phyloP scores from a whole-genome alignment of 2,329 filamentous ascomycete genomes.

The Pestalotiopsis sp. region DNA sequence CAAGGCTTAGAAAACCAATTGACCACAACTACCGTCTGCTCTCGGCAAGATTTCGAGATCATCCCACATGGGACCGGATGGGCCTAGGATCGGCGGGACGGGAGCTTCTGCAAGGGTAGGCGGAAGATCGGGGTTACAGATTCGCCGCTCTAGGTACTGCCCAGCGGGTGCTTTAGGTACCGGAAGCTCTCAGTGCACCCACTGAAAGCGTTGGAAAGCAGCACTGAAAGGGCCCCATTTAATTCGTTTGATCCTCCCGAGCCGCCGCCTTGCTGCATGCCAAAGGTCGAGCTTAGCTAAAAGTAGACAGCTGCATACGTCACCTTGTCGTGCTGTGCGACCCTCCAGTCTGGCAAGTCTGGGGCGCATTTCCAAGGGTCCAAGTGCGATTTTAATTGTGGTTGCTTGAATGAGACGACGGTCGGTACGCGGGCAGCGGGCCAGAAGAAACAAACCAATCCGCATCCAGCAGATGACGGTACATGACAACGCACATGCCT shows the following conservation, averaged over 20 bases:
- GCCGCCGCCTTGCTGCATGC: constrained; percentile 2
- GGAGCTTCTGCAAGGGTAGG: neutral
- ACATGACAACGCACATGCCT: neutral
- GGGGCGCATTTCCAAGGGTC: neutral
- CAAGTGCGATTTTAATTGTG: neutral
- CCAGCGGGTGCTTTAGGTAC: neutral
- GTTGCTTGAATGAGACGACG: too few relatives aligned
- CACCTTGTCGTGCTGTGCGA: constrained; percentile 2
- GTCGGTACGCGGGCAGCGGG: too few relatives aligned
- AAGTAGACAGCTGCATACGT: constrained; percentile 8
- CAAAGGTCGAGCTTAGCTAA: neutral
- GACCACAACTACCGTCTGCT: neutral
- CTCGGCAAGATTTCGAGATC: neutral
- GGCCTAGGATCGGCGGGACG: neutral
- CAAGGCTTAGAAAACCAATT: neutral
- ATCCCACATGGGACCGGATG: constrained; percentile 1
- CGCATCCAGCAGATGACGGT: neutral
- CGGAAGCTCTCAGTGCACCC: neutral
- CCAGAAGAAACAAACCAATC: neutral
- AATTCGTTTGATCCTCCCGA: neutral
- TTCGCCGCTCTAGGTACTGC: constrained; percentile 8
- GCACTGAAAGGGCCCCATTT: constrained; percentile 7
- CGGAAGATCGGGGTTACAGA: constrained; percentile 16
- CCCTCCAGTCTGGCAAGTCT: neutral
- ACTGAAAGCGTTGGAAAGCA: neutral